Evolutionary conservation across 495 filamentous ascomycete genomes (phyloP).

Genomic region (Penicillium salamii): DNA sequence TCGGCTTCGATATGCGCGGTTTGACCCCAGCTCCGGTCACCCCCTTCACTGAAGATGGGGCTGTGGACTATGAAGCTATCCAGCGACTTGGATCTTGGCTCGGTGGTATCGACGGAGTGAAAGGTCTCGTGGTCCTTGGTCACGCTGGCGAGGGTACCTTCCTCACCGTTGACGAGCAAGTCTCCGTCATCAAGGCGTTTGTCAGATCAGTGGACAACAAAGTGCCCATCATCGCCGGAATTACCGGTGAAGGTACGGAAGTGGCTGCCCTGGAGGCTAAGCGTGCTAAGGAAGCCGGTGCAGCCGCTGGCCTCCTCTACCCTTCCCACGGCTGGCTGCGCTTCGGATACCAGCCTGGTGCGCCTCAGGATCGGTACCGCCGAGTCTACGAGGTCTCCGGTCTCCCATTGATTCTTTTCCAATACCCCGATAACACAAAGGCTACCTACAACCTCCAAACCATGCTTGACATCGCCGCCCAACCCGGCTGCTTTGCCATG

Average conservation of each 20-base stretch:
- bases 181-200: slow-evolving; percentile 31
- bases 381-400: slow-evolving; percentile 30
- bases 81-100: slow-evolving; percentile 36
- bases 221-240: slow-evolving; percentile 34
- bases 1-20: slow-evolving; percentile 26
- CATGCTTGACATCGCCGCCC: slow-evolving; percentile 35
- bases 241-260: slow-evolving; percentile 34
- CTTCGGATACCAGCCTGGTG: slow-evolving; percentile 35
- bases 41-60: slow-evolving; percentile 28
- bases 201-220: slow-evolving; percentile 34
- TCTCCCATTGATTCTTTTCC: slow-evolving; percentile 35
- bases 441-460: slow-evolving; percentile 34
- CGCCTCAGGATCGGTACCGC: slow-evolving; percentile 34
- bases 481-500: slow-evolving; percentile 34
- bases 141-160: slow-evolving; percentile 37
- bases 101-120: slow-evolving; percentile 32
- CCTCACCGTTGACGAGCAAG: slow-evolving; percentile 32
- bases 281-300: slow-evolving; percentile 34
- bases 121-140: slow-evolving; percentile 34
- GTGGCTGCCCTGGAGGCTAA: slow-evolving; percentile 36
- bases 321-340: slow-evolving; percentile 38
- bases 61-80: slow-evolving; percentile 31
- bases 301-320: slow-evolving; percentile 33
- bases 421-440: slow-evolving; percentile 38
- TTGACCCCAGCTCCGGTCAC: slow-evolving; percentile 35